phyloP scores from a whole-genome alignment of 1,284 basidiomycete genomes.

The Uromyces viciae-fabae region DNA sequence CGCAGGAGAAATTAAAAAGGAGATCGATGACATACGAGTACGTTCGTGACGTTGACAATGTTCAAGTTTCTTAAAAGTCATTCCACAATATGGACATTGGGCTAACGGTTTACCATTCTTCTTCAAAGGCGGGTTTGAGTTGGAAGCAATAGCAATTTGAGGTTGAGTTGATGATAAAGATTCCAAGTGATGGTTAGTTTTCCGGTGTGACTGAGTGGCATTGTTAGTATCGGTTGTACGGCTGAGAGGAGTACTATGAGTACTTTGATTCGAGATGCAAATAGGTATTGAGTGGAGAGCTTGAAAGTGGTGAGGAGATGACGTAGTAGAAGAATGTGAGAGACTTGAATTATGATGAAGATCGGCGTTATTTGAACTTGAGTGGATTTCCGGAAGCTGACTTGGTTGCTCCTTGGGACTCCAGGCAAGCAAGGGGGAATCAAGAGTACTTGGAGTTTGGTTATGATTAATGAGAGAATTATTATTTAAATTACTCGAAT shows the following conservation, averaged over 20 bases:
- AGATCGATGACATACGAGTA: constrained; percentile 30
- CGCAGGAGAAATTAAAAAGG: neutral
- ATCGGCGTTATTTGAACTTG: neutral
- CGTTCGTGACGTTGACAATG: constrained; percentile 44
- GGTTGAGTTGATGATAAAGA: neutral
- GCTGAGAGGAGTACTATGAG: neutral
- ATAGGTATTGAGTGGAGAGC: neutral
- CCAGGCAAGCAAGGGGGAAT: neutral
- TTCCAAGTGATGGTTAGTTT: neutral
- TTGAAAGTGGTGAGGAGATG: constrained; percentile 4
- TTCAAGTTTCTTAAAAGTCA: constrained; percentile 44
- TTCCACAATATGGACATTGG: constrained; percentile 41
- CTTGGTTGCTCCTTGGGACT: neutral
- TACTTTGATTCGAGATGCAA: neutral
- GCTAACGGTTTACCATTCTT: constrained; percentile 32
- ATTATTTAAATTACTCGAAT: neutral
- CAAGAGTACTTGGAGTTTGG: too few species aligned
- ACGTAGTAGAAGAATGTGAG: neutral
- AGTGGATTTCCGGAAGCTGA: neutral
- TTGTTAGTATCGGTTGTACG: neutral
- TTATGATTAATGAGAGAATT: neutral
- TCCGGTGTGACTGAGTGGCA: neutral
- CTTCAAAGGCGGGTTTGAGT: neutral
- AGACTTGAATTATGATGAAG: neutral
- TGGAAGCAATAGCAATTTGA: constrained; percentile 11